phyloP scores from a whole-genome alignment of 495 filamentous ascomycete species.

The Tuber brumale region DNA sequence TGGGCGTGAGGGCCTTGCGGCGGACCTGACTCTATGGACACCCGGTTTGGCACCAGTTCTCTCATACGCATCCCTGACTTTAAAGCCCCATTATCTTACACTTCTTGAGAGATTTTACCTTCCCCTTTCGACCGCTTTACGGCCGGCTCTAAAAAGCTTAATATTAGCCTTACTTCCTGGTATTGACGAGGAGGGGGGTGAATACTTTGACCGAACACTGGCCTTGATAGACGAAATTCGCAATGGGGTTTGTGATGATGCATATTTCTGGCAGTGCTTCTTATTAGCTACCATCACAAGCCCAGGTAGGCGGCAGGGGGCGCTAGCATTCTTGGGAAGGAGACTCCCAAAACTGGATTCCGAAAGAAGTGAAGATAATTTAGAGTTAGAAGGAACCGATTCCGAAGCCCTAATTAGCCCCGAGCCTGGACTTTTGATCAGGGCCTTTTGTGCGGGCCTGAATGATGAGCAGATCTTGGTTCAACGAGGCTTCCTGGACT shows the following conservation, averaged over 20 bases:
- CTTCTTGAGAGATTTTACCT: slow-evolving; percentile 76
- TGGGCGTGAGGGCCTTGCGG: slow-evolving; percentile 65
- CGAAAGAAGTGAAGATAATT: slow-evolving; percentile 39
- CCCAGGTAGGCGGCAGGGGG: slow-evolving; percentile 71
- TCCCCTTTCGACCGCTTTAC: slow-evolving; percentile 60
- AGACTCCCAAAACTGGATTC: slow-evolving; percentile 65
- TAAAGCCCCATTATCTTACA: slow-evolving; percentile 73
- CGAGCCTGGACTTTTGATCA: slow-evolving; percentile 81
- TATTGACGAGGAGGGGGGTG: slow-evolving; percentile 89
- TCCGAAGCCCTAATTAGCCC: slow-evolving; percentile 76
- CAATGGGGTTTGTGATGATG: slow-evolving; percentile 62
- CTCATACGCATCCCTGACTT: slow-evolving; percentile 85
- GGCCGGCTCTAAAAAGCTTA: slow-evolving; percentile 82
- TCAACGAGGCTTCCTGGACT: slow-evolving; percentile 86
- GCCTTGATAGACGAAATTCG: slow-evolving; percentile 72
- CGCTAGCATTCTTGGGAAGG: slow-evolving; percentile 74
- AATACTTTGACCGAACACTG: slow-evolving; percentile 88
- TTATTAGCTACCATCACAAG: slow-evolving; percentile 90
- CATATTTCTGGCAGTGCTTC: slow-evolving; percentile 98
- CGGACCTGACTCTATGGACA: slow-evolving; percentile 78
- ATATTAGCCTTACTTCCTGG: slow-evolving; percentile 81
- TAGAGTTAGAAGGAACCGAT: slow-evolving; percentile 41
- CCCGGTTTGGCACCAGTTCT: slow-evolving; percentile 82
- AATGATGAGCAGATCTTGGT: slow-evolving; percentile 82
- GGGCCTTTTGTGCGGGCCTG: slow-evolving; percentile 87